These are phyloP conservation scores for Eucalyptus coolabah DNA, from an alignment of 345 rosid species.

Conservation along the genomic window DNA sequence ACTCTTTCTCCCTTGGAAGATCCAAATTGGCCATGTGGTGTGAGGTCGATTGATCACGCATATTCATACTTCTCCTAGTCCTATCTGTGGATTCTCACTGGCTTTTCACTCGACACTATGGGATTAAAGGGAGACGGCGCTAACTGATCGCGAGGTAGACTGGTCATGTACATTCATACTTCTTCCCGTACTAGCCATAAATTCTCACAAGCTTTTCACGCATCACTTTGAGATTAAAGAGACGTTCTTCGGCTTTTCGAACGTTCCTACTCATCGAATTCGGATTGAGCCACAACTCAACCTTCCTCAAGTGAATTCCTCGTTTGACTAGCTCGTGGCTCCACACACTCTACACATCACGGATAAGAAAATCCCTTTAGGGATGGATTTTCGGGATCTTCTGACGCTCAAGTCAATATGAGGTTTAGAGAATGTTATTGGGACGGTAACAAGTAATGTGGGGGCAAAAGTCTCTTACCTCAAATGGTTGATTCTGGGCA, in stretches of 20 bases:
- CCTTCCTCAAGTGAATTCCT: not conserved
- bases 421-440: not conserved
- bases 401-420: not conserved
- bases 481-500: too few relatives aligned
- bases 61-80: not conserved
- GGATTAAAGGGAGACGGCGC: not conserved
- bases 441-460: too few relatives aligned
- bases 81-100: not conserved
- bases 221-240: not conserved
- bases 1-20: not conserved
- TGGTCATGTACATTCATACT: rapidly evolving
- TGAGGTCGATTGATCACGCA: not conserved
- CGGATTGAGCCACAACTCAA: not conserved
- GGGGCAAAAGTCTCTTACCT: too few relatives aligned
- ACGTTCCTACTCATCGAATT: not conserved
- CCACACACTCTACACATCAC: not conserved
- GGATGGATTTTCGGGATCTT: not conserved
- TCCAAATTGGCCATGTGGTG: not conserved
- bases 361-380: not conserved
- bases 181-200: not conserved
- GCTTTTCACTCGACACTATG: not conserved
- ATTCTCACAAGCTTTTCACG: not conserved
- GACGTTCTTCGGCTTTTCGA: not conserved
- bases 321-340: not conserved
- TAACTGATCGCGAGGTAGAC: not conserved